These are phyloP conservation scores for Pseudopyrenochaeta lycopersici DNA, from an alignment of 2,329 filamentous ascomycete species.

Conservation along the genomic window DNA sequence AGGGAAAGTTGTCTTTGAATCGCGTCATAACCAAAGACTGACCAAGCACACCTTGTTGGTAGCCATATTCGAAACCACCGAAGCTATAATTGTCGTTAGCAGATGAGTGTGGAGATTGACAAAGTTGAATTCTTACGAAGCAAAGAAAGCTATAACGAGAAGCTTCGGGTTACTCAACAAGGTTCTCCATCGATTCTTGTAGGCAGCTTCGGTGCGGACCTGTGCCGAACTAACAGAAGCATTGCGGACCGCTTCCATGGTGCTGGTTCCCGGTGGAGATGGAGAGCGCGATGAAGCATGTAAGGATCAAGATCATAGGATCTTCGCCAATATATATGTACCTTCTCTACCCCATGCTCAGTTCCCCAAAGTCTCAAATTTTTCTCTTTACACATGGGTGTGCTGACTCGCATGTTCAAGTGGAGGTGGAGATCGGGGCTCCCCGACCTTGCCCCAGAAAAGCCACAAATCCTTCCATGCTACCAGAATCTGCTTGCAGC, in stretches of 20 bases:
- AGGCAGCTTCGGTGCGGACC: constrained; percentile 31
- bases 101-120: background rate
- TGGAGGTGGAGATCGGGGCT: constrained; percentile 14
- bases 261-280: background rate
- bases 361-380: background rate
- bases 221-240: constrained; percentile 36
- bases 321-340: constrained; percentile 1
- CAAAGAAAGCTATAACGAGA: constrained; percentile 40
- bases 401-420: constrained; percentile 8
- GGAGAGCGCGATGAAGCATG: background rate
- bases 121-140: constrained; percentile 30
- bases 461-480: constrained; percentile 2
- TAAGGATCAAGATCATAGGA: background rate
- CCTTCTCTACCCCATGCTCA: background rate
- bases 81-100: constrained; percentile 44
- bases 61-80: constrained; percentile 63
- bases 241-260: constrained; percentile 33
- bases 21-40: constrained; percentile 64
- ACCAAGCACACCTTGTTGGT: constrained; percentile 64
- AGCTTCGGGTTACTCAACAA: constrained; percentile 40
- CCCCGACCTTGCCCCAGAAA: constrained; percentile 17
- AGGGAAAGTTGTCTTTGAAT: constrained; percentile 61
- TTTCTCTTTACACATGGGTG: background rate
- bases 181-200: constrained; percentile 39
- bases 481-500: constrained; percentile 8